Base-by-base conservation (phyloP, 2,329 filamentous ascomycete genomes). In the Erysiphe pulchra region DNA sequence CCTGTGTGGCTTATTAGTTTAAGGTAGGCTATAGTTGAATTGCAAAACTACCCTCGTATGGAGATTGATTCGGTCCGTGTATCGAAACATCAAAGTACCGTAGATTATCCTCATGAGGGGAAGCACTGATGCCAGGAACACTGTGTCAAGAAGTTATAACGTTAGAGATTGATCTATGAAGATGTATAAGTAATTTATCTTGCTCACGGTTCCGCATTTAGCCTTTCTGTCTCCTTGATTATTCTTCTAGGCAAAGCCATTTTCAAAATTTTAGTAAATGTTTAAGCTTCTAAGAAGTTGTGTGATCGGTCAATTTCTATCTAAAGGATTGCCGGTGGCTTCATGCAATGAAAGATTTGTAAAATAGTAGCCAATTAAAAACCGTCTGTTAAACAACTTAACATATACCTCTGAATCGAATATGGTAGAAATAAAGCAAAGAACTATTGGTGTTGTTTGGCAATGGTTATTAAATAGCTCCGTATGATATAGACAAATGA, bases 61-160 rank as follows among this genome's bases (percentile, higher is more conserved):
- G 90, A 47, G 87, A 94, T 58, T 86, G 80, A 36, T 78, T 75
- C 18, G 87, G 87, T 6, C 87, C 87, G 59, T 94, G 78, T 59
- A 98, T 94, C 56, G 82, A 84, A 54, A 98, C 92, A 61, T 98
- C 92, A 57, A 98, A 98, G 64, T 98, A 98, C 55, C 90, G 75
- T 48, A 95, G 73, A 64, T 98, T 98, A 56, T 98, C 90, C 56
- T 94, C 85, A 61, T 95, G 90, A 43, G 92, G 92, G 45, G 92
- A 70, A 44, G 90, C 90, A 57, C 83, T 92, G 65, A 98, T 98
- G 50, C 90, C 90, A 30, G 87, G 85, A 31, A 98, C 90, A 51
- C 86, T 94, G 57, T 31, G 46, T 34, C 7, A 14, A 28, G 24
- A 28, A 14, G n/a, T 34, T 16, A 14, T 12, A 34, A 34, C n/a